Evolutionary conservation across 805 yeast species (phyloP).

Genomic region (Kuraishia ogatae): DNA sequence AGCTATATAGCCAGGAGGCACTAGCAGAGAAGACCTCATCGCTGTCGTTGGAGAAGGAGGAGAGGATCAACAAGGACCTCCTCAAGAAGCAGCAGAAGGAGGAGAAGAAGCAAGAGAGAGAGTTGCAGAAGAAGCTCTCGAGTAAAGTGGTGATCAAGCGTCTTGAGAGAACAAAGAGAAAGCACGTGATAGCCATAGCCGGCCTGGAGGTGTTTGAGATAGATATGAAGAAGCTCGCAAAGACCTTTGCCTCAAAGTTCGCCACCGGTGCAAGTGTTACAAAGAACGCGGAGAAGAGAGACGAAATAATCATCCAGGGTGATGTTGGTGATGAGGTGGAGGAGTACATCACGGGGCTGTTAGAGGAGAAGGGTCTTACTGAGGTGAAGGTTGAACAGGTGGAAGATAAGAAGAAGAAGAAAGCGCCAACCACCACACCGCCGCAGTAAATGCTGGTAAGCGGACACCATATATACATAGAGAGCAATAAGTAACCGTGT

Average conservation of each 20-base stretch:
- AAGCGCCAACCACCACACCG: neutral
- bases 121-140: conserved; percentile 66
- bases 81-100: conserved; percentile 82
- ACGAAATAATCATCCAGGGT: conserved; percentile 88
- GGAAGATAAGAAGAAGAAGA: conserved; percentile 71
- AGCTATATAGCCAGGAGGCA: conserved; percentile 54
- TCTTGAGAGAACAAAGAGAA: conserved; percentile 84
- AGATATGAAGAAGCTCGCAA: conserved; percentile 85
- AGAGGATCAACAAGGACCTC: conserved; percentile 71
- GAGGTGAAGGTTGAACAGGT: conserved; percentile 86
- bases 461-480: no score
- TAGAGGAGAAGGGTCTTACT: conserved; percentile 74
- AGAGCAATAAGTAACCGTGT: no score
- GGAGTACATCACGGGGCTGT: conserved; percentile 55
- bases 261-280: conserved; percentile 95
- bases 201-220: conserved; percentile 86
- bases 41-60: conserved; percentile 69
- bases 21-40: conserved; percentile 50
- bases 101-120: conserved; percentile 79
- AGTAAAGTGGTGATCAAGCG: conserved; percentile 78
- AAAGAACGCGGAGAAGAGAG: conserved; percentile 84
- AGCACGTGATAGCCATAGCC: conserved; percentile 75
- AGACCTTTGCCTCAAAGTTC: conserved; percentile 86
- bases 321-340: conserved; percentile 92
- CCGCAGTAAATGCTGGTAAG: no score